A percentile compares a stretch with the other conserved stretches of the same genome.
phyloP scores from a whole-genome alignment of 2,329 filamentous ascomycete genomes.

The Fusarium pilosicola region DNA sequence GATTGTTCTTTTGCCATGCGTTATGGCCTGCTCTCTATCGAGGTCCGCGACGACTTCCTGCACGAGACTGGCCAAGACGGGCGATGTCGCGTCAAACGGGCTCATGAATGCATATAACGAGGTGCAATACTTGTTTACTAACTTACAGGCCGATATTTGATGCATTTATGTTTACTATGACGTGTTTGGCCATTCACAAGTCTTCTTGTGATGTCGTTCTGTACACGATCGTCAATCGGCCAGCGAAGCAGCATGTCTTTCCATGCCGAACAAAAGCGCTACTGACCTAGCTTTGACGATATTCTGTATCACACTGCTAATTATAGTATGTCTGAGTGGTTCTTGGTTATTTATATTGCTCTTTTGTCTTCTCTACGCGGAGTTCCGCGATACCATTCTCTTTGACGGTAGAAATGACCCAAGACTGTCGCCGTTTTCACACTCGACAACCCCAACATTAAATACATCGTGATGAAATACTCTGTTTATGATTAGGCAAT shows the following conservation, averaged over 20 bases:
- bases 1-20: no score
- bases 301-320: background rate
- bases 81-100: accelerated
- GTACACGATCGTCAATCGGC: background rate
- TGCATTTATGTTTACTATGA: accelerated
- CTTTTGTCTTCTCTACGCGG: accelerated
- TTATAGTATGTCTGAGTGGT: accelerated
- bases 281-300: accelerated
- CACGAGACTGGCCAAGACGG: background rate
- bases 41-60: background rate
- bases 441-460: background rate
- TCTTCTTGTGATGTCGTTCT: background rate
- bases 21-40: background rate
- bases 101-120: accelerated
- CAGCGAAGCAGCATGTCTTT: background rate
- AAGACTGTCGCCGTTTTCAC: background rate
- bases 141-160: accelerated
- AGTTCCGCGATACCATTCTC: background rate
- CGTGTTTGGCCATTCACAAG: no score
- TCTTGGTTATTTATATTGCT: no score
- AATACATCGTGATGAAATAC: accelerated
- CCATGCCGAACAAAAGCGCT: accelerated
- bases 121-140: accelerated
- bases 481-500: no score
- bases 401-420: background rate